These are phyloP conservation scores for Fraxinus baroniana DNA, from an alignment of 305 asterid genomes.

Conservation along the genomic window DNA sequence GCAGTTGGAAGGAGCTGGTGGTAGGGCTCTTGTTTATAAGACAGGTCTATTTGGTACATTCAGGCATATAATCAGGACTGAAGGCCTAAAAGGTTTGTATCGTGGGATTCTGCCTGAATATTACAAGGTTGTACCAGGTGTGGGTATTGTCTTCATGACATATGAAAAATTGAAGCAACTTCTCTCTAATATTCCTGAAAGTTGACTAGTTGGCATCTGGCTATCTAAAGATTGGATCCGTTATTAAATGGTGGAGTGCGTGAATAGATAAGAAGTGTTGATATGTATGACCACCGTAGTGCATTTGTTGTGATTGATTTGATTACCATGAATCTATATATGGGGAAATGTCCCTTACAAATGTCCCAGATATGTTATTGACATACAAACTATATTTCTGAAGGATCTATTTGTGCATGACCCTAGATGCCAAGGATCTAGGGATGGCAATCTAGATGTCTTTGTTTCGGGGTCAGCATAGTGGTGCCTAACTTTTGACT, in stretches of 20 bases:
- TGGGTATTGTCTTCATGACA: slow-evolving; percentile 81
- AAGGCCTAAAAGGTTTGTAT: slow-evolving; percentile 68
- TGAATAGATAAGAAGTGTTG: not conserved
- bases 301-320: slow-evolving; percentile 12
- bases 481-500: not conserved
- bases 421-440: not conserved
- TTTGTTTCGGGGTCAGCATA: not conserved
- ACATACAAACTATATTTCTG: not conserved
- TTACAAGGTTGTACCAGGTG: slow-evolving; percentile 81
- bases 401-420: not conserved
- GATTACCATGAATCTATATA: slow-evolving; percentile 23
- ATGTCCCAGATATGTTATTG: not conserved
- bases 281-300: not conserved
- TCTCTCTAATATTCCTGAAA: slow-evolving; percentile 47
- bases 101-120: slow-evolving; percentile 83
- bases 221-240: not conserved
- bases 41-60: slow-evolving; percentile 63
- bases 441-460: not conserved
- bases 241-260: not conserved
- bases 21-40: slow-evolving; percentile 62
- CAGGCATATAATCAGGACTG: slow-evolving; percentile 50
- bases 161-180: slow-evolving; percentile 75
- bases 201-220: slow-evolving; percentile 19
- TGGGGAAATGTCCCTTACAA: not conserved
- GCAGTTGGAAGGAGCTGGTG: slow-evolving; percentile 94